phyloP scores from a whole-genome alignment of 768 basidiomycete genomes.

The Trametes villosa region DNA sequence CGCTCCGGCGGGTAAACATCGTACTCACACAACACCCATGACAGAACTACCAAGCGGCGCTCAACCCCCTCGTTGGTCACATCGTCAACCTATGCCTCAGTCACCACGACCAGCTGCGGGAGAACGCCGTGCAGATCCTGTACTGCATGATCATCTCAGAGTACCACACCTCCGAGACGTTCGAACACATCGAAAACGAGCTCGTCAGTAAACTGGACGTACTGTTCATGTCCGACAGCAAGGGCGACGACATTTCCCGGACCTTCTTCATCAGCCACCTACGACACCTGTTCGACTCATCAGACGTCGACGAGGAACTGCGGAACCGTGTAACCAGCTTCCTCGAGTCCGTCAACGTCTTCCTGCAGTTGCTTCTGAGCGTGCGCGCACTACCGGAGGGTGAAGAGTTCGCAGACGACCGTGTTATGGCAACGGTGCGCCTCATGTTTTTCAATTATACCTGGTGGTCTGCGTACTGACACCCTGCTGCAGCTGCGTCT shows the following conservation, averaged over 20 bases:
- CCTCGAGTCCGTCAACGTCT: constrained; percentile 88
- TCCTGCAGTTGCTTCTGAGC: constrained; percentile 87
- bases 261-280: constrained; percentile 93
- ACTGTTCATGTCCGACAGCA: constrained; percentile 91
- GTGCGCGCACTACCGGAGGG: constrained; percentile 90
- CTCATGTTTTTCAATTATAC: not conserved
- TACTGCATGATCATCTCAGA: constrained; percentile 96
- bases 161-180: constrained; percentile 82
- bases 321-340: constrained; percentile 79
- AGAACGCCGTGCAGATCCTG: constrained; percentile 88
- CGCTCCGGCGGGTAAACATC: not conserved
- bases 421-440: constrained; percentile 85
- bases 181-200: constrained; percentile 90
- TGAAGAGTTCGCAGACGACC: constrained; percentile 93
- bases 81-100: constrained; percentile 93
- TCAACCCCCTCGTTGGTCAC: constrained; percentile 84
- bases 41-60: constrained; percentile 83
- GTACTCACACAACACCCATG: constrained; percentile 1
- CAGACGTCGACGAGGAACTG: constrained; percentile 78
- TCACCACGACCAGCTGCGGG: constrained; percentile 90
- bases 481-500: constrained; percentile 63
- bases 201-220: constrained; percentile 89
- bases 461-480: not conserved
- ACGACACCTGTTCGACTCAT: constrained; percentile 85
- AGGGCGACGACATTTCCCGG: constrained; percentile 88